Percentiles rank a stretch among this genome's conserved stretches.
Conservation (phyloP, 352 stramenopile genomes). For the Albugo laibachii region DNA sequence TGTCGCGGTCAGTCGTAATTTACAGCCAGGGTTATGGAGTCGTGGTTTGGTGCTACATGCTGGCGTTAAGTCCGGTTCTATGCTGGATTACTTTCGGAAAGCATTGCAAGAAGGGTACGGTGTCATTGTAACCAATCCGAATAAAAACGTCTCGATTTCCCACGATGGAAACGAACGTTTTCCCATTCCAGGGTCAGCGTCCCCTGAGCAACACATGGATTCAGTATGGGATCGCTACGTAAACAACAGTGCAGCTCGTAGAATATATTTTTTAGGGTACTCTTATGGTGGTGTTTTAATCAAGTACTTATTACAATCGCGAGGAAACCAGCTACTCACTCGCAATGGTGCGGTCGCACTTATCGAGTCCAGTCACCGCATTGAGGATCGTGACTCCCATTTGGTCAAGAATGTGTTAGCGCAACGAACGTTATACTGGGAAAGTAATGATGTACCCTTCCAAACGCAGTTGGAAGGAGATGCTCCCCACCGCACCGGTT, state of each 20-base stretch:
- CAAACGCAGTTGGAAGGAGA: conserved; percentile 62
- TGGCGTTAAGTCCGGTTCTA: conserved; percentile 77
- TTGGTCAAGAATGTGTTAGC: conserved; percentile 72
- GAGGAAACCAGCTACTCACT: conserved; percentile 67
- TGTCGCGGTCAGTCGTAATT: conserved; percentile 54
- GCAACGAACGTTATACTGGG: conserved; percentile 80
- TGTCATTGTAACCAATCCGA: conserved; percentile 77
- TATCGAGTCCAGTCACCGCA: conserved; percentile 74
- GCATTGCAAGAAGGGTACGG: conserved; percentile 68
- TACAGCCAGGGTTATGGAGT: conserved; percentile 74
- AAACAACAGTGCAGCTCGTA: conserved; percentile 21
- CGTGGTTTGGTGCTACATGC: conserved; percentile 65
- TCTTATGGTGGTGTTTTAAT: conserved; percentile 75
- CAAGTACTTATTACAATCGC: conserved; percentile 77
- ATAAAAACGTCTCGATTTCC: conserved; percentile 77
- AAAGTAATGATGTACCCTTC: conserved; percentile 60
- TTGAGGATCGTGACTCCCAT: conserved; percentile 69
- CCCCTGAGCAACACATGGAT: conserved; percentile 77
- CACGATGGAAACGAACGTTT: conserved; percentile 58
- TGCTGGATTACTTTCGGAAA: conserved; percentile 80
- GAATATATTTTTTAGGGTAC: conserved; percentile 77
- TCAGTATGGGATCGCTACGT: conserved; percentile 77
- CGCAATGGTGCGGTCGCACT: conserved; percentile 71
- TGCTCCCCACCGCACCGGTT: conserved; percentile 55
- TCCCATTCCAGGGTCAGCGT: conserved; percentile 65